These are phyloP conservation scores for Ophiosphaerella narmari DNA, from an alignment of 2,329 filamentous ascomycete genomes.

Conservation along the genomic window DNA sequence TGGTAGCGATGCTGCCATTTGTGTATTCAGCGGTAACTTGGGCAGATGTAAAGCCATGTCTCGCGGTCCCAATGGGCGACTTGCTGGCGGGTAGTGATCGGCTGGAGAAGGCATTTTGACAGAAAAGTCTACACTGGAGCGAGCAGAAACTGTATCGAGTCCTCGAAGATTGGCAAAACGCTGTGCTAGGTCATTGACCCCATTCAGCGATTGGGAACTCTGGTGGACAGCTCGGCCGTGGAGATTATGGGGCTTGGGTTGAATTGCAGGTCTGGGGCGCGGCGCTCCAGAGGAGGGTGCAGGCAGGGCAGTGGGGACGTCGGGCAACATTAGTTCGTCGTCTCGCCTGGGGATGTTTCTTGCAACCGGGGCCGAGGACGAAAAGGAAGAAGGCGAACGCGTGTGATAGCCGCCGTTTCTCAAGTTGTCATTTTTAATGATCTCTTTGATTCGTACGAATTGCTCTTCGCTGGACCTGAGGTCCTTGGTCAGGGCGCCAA, in stretches of 20 bases:
- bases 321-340: slow-evolving; percentile 44
- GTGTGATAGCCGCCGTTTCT: slow-evolving; percentile 59
- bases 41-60: slow-evolving; percentile 57
- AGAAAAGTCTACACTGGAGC: slow-evolving; percentile 35
- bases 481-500: slow-evolving; percentile 40
- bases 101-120: slow-evolving; percentile 50
- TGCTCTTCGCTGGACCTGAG: slow-evolving; percentile 46
- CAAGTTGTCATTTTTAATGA: slow-evolving; percentile 58
- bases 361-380: slow-evolving; percentile 15
- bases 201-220: slow-evolving; percentile 28
- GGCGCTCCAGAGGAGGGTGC: slow-evolving; percentile 23
- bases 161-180: slow-evolving; percentile 46
- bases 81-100: slow-evolving; percentile 37
- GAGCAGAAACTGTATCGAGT: slow-evolving; percentile 26
- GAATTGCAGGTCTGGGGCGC: slow-evolving; percentile 50
- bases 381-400: slow-evolving; percentile 19
- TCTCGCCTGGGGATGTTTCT: slow-evolving; percentile 24
- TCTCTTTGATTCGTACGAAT: slow-evolving; percentile 54
- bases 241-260: slow-evolving; percentile 70
- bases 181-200: slow-evolving; percentile 39
- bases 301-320: slow-evolving; percentile 29
- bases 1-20: slow-evolving; percentile 63
- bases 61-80: slow-evolving; percentile 54
- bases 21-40: slow-evolving; percentile 56
- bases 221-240: slow-evolving; percentile 63